Conservation (phyloP, 306 rosid genomes). For the Cajanus cajan region DNA sequence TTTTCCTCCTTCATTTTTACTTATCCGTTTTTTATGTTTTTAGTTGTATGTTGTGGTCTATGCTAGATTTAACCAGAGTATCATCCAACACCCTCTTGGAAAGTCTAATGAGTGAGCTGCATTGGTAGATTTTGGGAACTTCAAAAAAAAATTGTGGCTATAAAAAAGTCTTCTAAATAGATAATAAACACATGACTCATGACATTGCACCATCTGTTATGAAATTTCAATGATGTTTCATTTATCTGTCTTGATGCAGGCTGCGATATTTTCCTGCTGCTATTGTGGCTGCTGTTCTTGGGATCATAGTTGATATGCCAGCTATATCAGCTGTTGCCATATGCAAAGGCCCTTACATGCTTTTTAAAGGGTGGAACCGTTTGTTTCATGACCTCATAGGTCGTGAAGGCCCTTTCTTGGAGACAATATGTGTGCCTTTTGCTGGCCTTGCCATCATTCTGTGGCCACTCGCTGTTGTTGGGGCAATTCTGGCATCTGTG, state of each 20-base stretch:
- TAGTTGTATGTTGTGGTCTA: not conserved
- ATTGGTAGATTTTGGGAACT: not conserved
- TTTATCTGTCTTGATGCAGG: conserved; percentile 45
- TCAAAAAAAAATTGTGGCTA: not conserved
- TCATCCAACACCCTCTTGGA: not conserved
- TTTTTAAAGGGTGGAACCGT: conserved; percentile 93
- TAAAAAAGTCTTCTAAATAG: not conserved
- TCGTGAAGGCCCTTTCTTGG: conserved; percentile 99
- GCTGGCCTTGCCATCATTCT: conserved; percentile 90
- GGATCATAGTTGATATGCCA: conserved; percentile 66
- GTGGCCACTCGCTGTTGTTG: conserved; percentile 95
- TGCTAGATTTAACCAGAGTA: conserved; percentile 6
- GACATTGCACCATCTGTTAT: not conserved
- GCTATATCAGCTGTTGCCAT: conserved; percentile 66
- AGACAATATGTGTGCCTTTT: conserved; percentile 93
- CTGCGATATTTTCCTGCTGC: conserved; percentile 67
- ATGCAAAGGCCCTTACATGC: conserved; percentile 81
- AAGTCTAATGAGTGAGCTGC: not conserved
- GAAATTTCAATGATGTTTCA: not conserved
- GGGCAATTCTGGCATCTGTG: conserved; percentile 66
- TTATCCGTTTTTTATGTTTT: not conserved
- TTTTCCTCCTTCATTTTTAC: not conserved
- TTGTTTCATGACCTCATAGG: conserved; percentile 91
- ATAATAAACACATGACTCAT: not conserved
- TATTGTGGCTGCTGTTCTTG: conserved; percentile 59